These are phyloP conservation scores for Ogataea wickerhamii DNA, from an alignment of 805 yeast species.

Conservation along the genomic window DNA sequence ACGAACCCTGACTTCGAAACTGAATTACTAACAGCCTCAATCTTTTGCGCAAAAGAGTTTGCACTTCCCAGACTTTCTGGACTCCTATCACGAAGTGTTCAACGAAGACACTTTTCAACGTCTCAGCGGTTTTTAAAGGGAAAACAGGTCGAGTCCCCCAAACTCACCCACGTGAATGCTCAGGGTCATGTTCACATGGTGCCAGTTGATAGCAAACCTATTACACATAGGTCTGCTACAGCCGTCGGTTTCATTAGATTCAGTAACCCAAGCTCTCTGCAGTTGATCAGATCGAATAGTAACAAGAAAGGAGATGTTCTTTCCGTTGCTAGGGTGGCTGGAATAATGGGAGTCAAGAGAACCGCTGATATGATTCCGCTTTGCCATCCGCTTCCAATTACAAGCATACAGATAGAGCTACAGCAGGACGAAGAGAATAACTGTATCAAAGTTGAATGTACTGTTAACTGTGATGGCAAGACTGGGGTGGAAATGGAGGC, in stretches of 20 bases:
- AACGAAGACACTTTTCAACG: constrained; percentile 2
- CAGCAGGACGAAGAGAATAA: constrained; percentile 17
- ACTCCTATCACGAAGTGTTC: too few relatives aligned
- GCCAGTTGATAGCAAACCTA: constrained; percentile 38
- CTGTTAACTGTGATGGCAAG: constrained; percentile 45
- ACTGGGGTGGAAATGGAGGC: constrained; percentile 64
- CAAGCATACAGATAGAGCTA: constrained; percentile 38
- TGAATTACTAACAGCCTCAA: constrained; percentile 11
- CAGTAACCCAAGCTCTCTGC: constrained; percentile 30
- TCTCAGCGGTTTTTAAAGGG: neutral
- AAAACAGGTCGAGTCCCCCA: neutral
- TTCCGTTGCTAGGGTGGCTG: constrained; percentile 45
- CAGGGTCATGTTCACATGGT: constrained; percentile 45
- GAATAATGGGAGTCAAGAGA: constrained; percentile 49
- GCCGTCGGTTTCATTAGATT: constrained; percentile 43
- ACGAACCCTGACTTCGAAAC: constrained; percentile 8
- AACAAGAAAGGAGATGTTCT: constrained; percentile 53
- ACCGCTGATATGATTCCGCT: constrained; percentile 46
- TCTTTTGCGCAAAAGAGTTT: too few relatives aligned
- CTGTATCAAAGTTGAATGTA: constrained; percentile 32
- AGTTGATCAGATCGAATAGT: constrained; percentile 33
- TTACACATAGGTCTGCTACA: constrained; percentile 40
- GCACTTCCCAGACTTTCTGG: too few relatives aligned
- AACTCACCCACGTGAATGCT: constrained; percentile 37
- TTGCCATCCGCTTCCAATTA: constrained; percentile 46